phyloP scores from a whole-genome alignment of 202 grass and related monocot genomes.

The Schoenoplectus triqueter region DNA sequence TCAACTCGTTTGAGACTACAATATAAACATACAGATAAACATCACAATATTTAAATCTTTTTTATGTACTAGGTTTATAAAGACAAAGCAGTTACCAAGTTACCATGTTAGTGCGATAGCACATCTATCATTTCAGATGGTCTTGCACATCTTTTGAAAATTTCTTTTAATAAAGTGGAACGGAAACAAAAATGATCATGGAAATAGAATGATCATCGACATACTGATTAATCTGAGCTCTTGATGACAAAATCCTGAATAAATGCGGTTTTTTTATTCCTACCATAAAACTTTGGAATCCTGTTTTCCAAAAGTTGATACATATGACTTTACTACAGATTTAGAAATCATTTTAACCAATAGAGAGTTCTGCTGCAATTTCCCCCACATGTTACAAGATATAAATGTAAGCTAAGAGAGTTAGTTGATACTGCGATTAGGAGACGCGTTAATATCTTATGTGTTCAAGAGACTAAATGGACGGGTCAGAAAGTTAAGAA shows the following conservation, averaged over 20 bases:
- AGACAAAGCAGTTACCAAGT: not conserved
- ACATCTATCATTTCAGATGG: slow-evolving; percentile 9
- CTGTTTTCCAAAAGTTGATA: not conserved
- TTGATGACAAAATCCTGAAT: not conserved
- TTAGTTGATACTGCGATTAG: too few relatives aligned
- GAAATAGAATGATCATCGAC: not conserved
- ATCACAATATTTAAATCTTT: not conserved
- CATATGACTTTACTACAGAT: not conserved
- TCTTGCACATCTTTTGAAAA: slow-evolving; percentile 30
- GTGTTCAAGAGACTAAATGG: too few relatives aligned
- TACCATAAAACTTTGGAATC: too few relatives aligned
- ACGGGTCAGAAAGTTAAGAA: too few relatives aligned
- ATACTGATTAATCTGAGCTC: not conserved
- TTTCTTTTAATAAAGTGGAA: not conserved
- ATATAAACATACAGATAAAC: not conserved
- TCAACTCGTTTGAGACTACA: too few relatives aligned
- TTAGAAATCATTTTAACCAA: not conserved
- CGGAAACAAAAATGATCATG: not conserved
- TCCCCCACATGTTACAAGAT: not conserved
- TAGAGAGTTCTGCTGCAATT: not conserved
- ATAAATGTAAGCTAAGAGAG: too few relatives aligned
- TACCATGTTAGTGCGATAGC: slow-evolving; percentile 19
- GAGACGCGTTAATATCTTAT: too few relatives aligned
- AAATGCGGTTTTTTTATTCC: not conserved
- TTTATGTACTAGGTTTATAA: not conserved